Percentiles rank a stretch among this genome's conserved stretches.
Evolutionary conservation across 2,329 filamentous ascomycete genomes (phyloP).

Genomic region (Paradendryphiella salina): DNA sequence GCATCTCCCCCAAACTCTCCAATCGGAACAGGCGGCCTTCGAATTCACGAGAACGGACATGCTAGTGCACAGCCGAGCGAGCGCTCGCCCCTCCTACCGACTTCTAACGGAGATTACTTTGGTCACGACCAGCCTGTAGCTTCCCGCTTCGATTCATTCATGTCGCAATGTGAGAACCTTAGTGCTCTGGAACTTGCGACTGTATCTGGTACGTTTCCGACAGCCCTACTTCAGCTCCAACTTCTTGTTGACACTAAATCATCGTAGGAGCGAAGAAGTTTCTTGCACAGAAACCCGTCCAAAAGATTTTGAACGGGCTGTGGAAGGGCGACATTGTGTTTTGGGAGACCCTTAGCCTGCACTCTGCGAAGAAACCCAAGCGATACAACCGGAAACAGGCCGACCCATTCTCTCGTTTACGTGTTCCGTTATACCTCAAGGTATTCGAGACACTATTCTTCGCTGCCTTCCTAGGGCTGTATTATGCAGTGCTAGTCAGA

Average conservation of each 20-base stretch:
- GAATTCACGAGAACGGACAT: slow-evolving; percentile 17
- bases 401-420: slow-evolving; percentile 63
- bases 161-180: slow-evolving; percentile 72
- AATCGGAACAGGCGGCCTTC: slow-evolving; percentile 12
- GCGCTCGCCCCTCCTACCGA: slow-evolving; percentile 32
- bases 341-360: slow-evolving; percentile 76
- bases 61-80: slow-evolving; percentile 21
- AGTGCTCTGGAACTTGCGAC: slow-evolving; percentile 88
- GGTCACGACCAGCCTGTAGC: slow-evolving; percentile 34
- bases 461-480: slow-evolving; percentile 72
- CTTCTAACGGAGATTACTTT: slow-evolving; percentile 30
- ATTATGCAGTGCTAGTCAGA: slow-evolving; percentile 83
- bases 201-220: slow-evolving; percentile 59
- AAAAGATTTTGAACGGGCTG: slow-evolving; percentile 80
- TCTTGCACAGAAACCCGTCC: slow-evolving; percentile 75
- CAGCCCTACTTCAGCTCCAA: background rate
- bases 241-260: background rate
- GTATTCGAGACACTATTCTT: slow-evolving; percentile 84
- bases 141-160: slow-evolving; percentile 62
- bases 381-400: slow-evolving; percentile 65
- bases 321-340: slow-evolving; percentile 84
- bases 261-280: slow-evolving; percentile 71
- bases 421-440: slow-evolving; percentile 84
- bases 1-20: slow-evolving; percentile 18
- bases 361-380: slow-evolving; percentile 73